Conservation (phyloP, 176 grass and related monocot genomes). For the Microstegium vimineum region DNA sequence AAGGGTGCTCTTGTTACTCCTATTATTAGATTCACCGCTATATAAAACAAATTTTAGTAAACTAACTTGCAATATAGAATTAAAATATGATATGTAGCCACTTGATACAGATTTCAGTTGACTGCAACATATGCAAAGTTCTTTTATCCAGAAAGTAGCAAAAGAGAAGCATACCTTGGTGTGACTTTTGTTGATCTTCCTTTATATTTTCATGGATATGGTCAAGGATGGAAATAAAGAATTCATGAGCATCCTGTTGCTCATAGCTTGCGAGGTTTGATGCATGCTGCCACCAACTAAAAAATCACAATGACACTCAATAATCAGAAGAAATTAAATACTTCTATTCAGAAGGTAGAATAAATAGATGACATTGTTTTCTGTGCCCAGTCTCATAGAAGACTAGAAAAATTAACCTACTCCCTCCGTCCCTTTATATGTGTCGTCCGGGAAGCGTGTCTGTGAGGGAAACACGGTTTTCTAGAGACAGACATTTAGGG, state of each 20-base stretch:
- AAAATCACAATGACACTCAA: constrained; percentile 35
- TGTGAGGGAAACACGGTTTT: too few relatives aligned
- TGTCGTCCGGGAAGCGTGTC: too few relatives aligned
- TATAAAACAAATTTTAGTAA: not conserved
- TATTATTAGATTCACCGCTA: not conserved
- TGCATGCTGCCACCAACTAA: constrained; percentile 93
- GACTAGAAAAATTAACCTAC: not conserved
- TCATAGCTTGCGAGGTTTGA: constrained; percentile 95
- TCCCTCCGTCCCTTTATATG: too few relatives aligned
- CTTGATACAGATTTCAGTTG: constrained; percentile 3
- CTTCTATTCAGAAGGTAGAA: not conserved
- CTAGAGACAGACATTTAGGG: too few relatives aligned
- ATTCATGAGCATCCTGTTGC: constrained; percentile 98
- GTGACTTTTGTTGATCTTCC: constrained; percentile 61
- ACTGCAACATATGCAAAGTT: constrained; percentile 17
- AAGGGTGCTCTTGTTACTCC: not conserved
- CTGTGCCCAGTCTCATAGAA: not conserved
- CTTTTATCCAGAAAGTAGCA: constrained; percentile 22
- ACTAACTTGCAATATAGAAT: not conserved
- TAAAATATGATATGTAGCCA: not conserved
- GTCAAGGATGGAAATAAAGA: constrained; percentile 97
- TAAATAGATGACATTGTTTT: not conserved
- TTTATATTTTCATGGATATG: constrained; percentile 97
- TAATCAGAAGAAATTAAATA: constrained; percentile 40
- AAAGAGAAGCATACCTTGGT: constrained; percentile 54